phyloP scores from a whole-genome alignment of 257 asterid genomes.

The Leonotis leonurus region DNA sequence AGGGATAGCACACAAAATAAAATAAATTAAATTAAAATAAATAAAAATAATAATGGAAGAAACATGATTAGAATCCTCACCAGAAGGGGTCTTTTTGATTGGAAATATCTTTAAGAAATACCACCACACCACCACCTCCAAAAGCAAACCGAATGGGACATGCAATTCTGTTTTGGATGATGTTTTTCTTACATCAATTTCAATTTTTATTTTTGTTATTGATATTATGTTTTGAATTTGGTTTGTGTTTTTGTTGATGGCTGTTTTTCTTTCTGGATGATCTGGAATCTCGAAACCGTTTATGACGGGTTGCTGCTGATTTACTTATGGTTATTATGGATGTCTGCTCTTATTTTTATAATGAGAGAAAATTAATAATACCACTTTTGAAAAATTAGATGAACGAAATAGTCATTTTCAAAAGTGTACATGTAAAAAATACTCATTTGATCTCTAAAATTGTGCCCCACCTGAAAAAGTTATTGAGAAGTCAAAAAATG shows the following conservation, averaged over 20 bases:
- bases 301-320: slow-evolving; percentile 19
- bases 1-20: too few relatives aligned
- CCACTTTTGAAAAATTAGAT: too few relatives aligned
- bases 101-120: slow-evolving; percentile 6
- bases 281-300: slow-evolving; percentile 21
- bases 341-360: neutral
- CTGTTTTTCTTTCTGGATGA: neutral
- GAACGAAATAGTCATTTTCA: too few relatives aligned
- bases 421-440: too few relatives aligned
- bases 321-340: slow-evolving; percentile 26
- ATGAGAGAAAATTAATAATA: too few relatives aligned
- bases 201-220: neutral
- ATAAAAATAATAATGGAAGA: neutral
- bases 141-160: neutral
- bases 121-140: slow-evolving; percentile 10
- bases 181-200: neutral
- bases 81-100: neutral
- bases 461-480: too few relatives aligned
- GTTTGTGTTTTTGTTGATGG: slow-evolving; percentile 2
- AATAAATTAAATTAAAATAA: too few relatives aligned
- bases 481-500: too few relatives aligned
- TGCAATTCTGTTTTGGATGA: neutral
- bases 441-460: too few relatives aligned
- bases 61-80: neutral
- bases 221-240: neutral